Evolutionary conservation across 2,329 filamentous ascomycete genomes (phyloP).

Genomic region (Aspergillus tubingensis): DNA sequence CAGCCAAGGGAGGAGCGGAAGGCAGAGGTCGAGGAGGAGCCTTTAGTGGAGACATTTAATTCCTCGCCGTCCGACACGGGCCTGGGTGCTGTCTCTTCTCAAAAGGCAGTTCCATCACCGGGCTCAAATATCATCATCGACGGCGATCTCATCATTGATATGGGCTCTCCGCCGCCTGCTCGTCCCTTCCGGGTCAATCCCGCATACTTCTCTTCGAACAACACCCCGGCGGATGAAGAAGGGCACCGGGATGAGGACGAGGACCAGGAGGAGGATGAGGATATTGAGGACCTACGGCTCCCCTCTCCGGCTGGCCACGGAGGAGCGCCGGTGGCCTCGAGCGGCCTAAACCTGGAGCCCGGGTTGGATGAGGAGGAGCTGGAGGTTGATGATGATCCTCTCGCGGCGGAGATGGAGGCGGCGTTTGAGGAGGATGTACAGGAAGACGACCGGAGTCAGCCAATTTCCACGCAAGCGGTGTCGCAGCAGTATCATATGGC

Average conservation of each 20-base stretch:
- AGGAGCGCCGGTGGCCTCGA: slow-evolving; percentile 15
- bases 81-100: slow-evolving; percentile 30
- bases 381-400: slow-evolving; percentile 52
- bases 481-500: slow-evolving; percentile 34
- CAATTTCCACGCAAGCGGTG: slow-evolving; percentile 28
- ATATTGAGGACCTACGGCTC: slow-evolving; percentile 41
- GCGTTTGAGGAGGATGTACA: slow-evolving; percentile 49
- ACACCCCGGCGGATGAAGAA: slow-evolving; percentile 39
- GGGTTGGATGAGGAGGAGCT: slow-evolving; percentile 30
- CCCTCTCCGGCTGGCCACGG: slow-evolving; percentile 39
- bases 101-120: slow-evolving; percentile 37
- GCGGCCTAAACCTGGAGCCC: slow-evolving; percentile 13
- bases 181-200: slow-evolving; percentile 45
- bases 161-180: slow-evolving; percentile 49
- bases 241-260: slow-evolving; percentile 33
- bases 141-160: slow-evolving; percentile 51
- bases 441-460: slow-evolving; percentile 42
- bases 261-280: slow-evolving; percentile 40
- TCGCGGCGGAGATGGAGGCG: slow-evolving; percentile 61
- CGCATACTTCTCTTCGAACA: slow-evolving; percentile 45
- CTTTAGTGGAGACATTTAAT: slow-evolving; percentile 27
- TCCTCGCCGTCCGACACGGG: slow-evolving; percentile 37
- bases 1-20: slow-evolving; percentile 4
- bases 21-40: slow-evolving; percentile 19
- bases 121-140: slow-evolving; percentile 50